phyloP scores from a whole-genome alignment of 129 eudicot species.

The Flaveria trinervia region DNA sequence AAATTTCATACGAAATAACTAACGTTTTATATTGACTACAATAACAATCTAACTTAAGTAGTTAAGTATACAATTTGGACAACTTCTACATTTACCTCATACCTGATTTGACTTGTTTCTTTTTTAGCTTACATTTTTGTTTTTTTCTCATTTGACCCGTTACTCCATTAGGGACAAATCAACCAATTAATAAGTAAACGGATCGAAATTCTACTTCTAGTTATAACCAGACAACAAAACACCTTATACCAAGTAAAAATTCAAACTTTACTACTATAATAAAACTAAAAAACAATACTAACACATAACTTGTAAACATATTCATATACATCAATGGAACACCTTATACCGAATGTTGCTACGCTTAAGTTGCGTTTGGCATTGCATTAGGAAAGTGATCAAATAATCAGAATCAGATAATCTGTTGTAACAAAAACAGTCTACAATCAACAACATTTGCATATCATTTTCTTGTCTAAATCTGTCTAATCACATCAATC shows the following conservation, averaged over 20 bases:
- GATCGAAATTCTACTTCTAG: not conserved
- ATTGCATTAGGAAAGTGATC: not conserved
- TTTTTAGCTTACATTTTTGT: not conserved
- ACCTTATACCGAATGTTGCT: not conserved
- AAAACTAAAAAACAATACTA: not conserved
- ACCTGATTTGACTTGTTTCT: not conserved
- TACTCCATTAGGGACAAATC: not conserved
- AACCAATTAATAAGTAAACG: not conserved
- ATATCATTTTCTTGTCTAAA: not conserved
- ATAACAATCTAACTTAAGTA: not conserved
- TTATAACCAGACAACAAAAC: not conserved
- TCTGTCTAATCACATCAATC: not conserved
- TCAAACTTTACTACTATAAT: not conserved
- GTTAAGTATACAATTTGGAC: not conserved
- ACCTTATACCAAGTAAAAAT: not conserved
- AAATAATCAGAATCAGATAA: conserved; percentile 1
- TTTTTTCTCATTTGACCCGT: not conserved
- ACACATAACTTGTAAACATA: not conserved
- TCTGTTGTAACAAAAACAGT: not conserved
- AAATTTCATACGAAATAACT: not conserved
- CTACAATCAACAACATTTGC: not conserved
- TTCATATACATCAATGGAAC: conserved; percentile 18
- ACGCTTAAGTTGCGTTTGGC: not conserved
- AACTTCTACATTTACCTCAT: not conserved
- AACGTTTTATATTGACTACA: not conserved